Conservation (phyloP, 2,329 filamentous ascomycete genomes). For the Beauveria sp. region DNA sequence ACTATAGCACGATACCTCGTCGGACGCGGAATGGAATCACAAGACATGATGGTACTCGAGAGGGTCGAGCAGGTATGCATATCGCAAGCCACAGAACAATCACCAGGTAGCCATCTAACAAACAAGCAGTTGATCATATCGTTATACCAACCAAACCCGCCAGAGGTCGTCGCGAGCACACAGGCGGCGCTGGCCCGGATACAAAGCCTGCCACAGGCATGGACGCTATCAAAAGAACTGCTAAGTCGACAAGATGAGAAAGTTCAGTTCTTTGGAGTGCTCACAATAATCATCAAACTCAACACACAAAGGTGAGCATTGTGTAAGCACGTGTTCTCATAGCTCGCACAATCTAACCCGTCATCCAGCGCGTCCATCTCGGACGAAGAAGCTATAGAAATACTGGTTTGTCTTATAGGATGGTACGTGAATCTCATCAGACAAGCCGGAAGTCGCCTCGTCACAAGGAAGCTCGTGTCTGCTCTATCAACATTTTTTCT, state of each 20-base stretch:
- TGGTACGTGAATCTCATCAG: constrained; percentile 53
- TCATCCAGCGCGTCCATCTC: constrained; percentile 39
- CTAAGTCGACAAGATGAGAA: constrained; percentile 62
- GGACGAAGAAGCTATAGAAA: constrained; percentile 48
- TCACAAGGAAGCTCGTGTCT: constrained; percentile 68
- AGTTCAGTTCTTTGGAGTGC: constrained; percentile 83
- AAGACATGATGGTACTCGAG: neutral
- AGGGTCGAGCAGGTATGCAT: constrained; percentile 10
- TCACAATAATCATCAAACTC: constrained; percentile 90
- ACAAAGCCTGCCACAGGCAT: constrained; percentile 74
- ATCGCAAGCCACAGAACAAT: too few species aligned
- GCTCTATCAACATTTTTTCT: constrained; percentile 69
- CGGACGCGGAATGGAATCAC: neutral
- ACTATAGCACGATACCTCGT: too few species aligned
- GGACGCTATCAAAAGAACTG: constrained; percentile 75
- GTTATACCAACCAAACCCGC: constrained; percentile 45
- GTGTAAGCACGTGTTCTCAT: neutral
- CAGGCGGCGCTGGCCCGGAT: constrained; percentile 72
- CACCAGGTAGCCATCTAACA: neutral
- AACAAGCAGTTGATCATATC: constrained; percentile 38
- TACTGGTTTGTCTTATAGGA: constrained; percentile 52
- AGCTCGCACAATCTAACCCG: constrained; percentile 5
- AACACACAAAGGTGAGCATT: constrained; percentile 71
- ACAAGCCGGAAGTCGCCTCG: constrained; percentile 48
- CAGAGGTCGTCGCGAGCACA: constrained; percentile 39